Conservation (phyloP, 129 eudicot genomes). For the Mikania micrantha region DNA sequence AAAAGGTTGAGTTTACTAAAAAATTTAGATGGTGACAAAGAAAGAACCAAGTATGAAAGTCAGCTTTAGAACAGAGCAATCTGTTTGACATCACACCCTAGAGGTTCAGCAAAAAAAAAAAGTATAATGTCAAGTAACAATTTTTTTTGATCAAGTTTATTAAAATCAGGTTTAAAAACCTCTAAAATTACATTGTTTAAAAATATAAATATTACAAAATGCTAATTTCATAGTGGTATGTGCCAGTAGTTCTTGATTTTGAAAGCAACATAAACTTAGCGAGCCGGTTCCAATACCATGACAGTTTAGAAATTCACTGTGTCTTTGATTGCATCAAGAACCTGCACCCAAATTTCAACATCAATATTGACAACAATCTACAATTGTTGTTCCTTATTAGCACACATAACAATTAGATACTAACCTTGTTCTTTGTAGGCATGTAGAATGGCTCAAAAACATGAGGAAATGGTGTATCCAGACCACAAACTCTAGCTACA, state of each 20-base stretch:
- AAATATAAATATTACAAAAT: not conserved
- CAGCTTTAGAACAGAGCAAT: too few relatives aligned
- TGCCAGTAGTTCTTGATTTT: not conserved
- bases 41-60: too few relatives aligned
- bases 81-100: too few relatives aligned
- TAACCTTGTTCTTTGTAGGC: constrained; percentile 93
- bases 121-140: too few relatives aligned
- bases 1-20: too few relatives aligned
- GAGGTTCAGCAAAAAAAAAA: too few relatives aligned
- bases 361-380: not conserved
- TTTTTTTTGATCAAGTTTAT: not conserved
- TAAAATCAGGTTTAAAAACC: not conserved
- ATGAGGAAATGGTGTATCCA: constrained; percentile 96
- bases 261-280: not conserved
- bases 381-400: not conserved
- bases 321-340: constrained; percentile 85
- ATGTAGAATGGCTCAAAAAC: constrained; percentile 92
- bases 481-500: constrained; percentile 93
- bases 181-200: not conserved
- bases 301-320: constrained; percentile 59
- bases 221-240: not conserved
- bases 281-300: not conserved
- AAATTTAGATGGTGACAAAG: too few relatives aligned
- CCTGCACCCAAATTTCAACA: constrained; percentile 40
- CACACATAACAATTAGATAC: not conserved